Evolutionary conservation across 345 rosid species (phyloP), one percentile per base, ranked within the genome.

Genomic region (Microcos paniculata): DNA sequence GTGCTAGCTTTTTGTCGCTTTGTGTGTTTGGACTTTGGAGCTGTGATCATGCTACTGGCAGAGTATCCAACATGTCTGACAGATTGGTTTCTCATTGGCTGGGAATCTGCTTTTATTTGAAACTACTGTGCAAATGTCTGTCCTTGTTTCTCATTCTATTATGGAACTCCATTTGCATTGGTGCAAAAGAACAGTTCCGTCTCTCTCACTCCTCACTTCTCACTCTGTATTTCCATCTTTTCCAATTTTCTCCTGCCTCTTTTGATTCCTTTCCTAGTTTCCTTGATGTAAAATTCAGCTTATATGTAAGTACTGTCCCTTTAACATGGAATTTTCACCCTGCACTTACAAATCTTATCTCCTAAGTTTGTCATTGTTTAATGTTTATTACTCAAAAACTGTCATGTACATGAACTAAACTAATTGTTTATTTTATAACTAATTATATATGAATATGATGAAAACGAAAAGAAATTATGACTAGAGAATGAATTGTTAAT

Each of bases 21-120:
- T 56, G 73, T 35, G 40, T 61, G 5, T 61, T 30, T n/a, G n/a
- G n/a, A n/a, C n/a, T n/a, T 51, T 45, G 30, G 23, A 31, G 63
- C 30, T 46, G 1, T 73, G 74, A 61, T 76, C 26, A 19, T 30
- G 68, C 51, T 53, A 68, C 45, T 68, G 38, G 46, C 24, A 45
- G 77, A 55, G 75, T 59, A 76, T 72, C 45, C 49, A 45, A 62
- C 12, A 0, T 42, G 49, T 14, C 51, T 21, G 42, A 55, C 15
- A 49, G 67, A 5, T n/a, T 31, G 42, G 21, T 10, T 33, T 33
- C 48, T 70, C 43, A 74, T 77, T 71, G 64, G 81, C 6, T 42
- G 3, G 33, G 30, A 51, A 24, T 45, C 71, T 14, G 26, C 33
- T 4, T 21, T 21, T 10, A n/a, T 31, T 62, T 19, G 42, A 62